Base-by-base conservation (phyloP, 1,139 yeast genomes). In the Taiozyma sp. region DNA sequence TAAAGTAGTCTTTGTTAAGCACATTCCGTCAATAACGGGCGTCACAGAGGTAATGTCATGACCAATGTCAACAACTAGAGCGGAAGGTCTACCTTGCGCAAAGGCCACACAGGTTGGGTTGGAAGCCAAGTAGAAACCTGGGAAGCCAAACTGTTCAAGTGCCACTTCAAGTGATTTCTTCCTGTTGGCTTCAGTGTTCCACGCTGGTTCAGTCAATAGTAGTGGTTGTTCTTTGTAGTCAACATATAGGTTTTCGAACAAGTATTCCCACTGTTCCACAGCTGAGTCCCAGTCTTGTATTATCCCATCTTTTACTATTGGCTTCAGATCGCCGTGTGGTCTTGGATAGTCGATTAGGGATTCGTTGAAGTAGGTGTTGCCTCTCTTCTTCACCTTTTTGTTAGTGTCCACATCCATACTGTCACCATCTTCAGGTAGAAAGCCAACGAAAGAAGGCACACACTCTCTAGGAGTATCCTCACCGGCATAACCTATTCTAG, bases 1-100 rank as follows among this genome's bases (percentile, higher is more conserved):
- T 71, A 80, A 75, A 6, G 88, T 81, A 57, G 85, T 87, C 65
- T 80, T 87, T 59, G 86, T 76, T 53, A 93, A 74, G 45, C 95
- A 88, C 65, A 93, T 80, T 4, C 99, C 99, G 69, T 93, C 99
- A 49, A 92, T 81, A 3, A 93, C 95, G 0, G 99, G 98, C 1
- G 97, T 87, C 2, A 87, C 96, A 50, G 93, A 83, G 16, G 84
- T 77, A 2, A 87, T 73, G 59, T 87, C 92, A 63, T 91, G 96
- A 3, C 99, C 99, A 44, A 92, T 72, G 68, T 95, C 98, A 43
- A 95, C 96, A 36, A 95, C 95, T 49, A 93, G 73, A 64, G 97
- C 96, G 59, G 88, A 90, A 44, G 97, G 93, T 66, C 97, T 80
- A 4, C 98, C 98, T 60, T 89, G 87, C 24, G 96, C 96, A 70